These are phyloP conservation scores for Canavalia gladiata DNA, from an alignment of 306 rosid species.

Conservation along the genomic window DNA sequence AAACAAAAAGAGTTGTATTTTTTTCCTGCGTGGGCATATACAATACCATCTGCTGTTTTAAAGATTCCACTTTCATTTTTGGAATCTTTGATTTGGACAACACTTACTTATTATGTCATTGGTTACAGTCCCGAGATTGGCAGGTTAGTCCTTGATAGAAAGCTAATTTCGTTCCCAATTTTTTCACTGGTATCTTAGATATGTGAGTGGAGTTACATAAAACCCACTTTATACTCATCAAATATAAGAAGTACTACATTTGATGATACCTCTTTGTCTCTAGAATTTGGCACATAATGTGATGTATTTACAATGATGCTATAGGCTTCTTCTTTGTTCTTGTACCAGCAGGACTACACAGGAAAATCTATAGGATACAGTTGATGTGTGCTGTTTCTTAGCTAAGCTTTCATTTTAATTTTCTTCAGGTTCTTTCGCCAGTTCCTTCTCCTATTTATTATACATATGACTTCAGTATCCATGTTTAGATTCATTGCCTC, in stretches of 20 bases:
- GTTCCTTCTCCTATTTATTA: slow-evolving; percentile 56
- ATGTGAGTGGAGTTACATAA: background rate
- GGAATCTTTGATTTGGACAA: slow-evolving; percentile 70
- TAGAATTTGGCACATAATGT: background rate
- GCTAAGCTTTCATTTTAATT: background rate
- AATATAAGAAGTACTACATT: slow-evolving; percentile 1
- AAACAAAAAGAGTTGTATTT: slow-evolving; percentile 68
- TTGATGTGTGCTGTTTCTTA: background rate
- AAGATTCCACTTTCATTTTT: slow-evolving; percentile 65
- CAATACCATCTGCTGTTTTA: slow-evolving; percentile 62
- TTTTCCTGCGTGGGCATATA: slow-evolving; percentile 68
- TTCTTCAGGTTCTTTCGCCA: slow-evolving; percentile 65
- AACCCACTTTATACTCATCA: background rate
- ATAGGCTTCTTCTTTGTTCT: slow-evolving; percentile 22
- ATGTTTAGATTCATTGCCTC: slow-evolving; percentile 65
- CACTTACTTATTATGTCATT: slow-evolving; percentile 63
- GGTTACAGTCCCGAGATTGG: slow-evolving; percentile 70
- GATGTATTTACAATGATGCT: slow-evolving; percentile 20
- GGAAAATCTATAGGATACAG: slow-evolving; percentile 16
- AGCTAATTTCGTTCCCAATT: background rate
- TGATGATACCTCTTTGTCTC: background rate
- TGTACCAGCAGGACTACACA: background rate
- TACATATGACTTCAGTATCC: slow-evolving; percentile 62
- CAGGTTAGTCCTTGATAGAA: slow-evolving; percentile 54
- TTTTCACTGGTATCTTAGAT: slow-evolving; percentile 5